Percentiles rank a stretch among this genome's conserved stretches.
Conservation (phyloP, 1,139 yeast species). For the Chernovozyma sophiae-reginae region DNA sequence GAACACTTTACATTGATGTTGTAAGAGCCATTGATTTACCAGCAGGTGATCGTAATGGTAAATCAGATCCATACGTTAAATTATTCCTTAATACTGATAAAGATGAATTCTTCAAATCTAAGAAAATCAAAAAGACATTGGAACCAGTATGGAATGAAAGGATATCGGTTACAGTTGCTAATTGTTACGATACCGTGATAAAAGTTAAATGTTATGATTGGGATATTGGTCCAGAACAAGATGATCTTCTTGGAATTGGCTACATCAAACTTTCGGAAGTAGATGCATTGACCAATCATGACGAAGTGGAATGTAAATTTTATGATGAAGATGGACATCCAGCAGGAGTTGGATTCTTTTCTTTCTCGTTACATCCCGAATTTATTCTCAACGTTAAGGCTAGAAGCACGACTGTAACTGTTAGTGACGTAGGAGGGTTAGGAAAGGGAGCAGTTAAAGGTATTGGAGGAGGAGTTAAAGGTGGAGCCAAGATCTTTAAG, state of each 20-base stretch:
- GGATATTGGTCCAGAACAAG: slow-evolving; percentile 86
- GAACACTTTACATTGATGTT: slow-evolving; percentile 62
- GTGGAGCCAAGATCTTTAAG: slow-evolving; percentile 38
- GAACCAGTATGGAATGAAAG: slow-evolving; percentile 84
- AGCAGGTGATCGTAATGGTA: slow-evolving; percentile 85
- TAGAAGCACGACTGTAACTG: slow-evolving; percentile 39
- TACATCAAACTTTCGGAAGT: slow-evolving; percentile 55
- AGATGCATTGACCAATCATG: slow-evolving; percentile 49
- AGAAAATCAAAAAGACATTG: slow-evolving; percentile 78
- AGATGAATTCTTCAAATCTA: slow-evolving; percentile 63
- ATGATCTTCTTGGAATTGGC: slow-evolving; percentile 78
- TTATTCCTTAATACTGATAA: slow-evolving; percentile 60
- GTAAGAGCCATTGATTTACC: slow-evolving; percentile 66
- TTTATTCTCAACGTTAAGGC: slow-evolving; percentile 52
- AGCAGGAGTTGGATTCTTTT: slow-evolving; percentile 62
- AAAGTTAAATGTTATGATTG: slow-evolving; percentile 69
- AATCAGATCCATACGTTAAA: slow-evolving; percentile 85
- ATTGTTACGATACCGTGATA: slow-evolving; percentile 60
- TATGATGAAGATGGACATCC: slow-evolving; percentile 50
- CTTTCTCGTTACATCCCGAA: slow-evolving; percentile 63
- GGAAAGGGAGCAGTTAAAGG: slow-evolving; percentile 49
- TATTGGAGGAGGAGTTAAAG: slow-evolving; percentile 41
- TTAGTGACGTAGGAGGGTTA: slow-evolving; percentile 31
- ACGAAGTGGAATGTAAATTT: slow-evolving; percentile 52
- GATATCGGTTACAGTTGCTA: slow-evolving; percentile 46